Evolutionary conservation across 306 rosid genomes (phyloP).

Genomic region (Parietaria judaica): DNA sequence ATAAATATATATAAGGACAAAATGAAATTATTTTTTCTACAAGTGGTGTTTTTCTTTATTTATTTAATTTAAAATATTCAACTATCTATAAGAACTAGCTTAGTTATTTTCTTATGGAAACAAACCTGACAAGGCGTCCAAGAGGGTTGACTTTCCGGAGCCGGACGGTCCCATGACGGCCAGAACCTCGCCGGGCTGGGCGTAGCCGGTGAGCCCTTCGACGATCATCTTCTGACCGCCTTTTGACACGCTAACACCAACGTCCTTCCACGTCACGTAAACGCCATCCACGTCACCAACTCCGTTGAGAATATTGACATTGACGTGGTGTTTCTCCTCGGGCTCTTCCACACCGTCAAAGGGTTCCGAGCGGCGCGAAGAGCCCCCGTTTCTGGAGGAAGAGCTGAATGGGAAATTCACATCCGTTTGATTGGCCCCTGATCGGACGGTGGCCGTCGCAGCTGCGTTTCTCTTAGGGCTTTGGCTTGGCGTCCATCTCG

Average conservation of each 20-base stretch:
- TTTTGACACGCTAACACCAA: constrained; percentile 24
- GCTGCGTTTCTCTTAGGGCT: constrained; percentile 14
- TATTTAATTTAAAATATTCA: no score
- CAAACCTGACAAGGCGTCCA: constrained; percentile 60
- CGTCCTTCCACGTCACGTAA: constrained; percentile 28
- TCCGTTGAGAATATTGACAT: no score
- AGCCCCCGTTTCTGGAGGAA: no score
- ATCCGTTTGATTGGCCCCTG: not conserved
- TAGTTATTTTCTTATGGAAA: no score
- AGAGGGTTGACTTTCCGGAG: constrained; percentile 59
- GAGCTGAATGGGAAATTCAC: constrained; percentile 18
- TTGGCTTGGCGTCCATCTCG: constrained; percentile 29
- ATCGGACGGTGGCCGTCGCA: no score
- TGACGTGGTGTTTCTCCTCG: no score
- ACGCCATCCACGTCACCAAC: not conserved
- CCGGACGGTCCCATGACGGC: constrained; percentile 89
- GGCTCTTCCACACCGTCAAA: no score
- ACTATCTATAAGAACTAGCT: no score
- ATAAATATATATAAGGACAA: no score
- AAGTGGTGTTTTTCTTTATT: no score
- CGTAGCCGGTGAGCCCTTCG: constrained; percentile 42
- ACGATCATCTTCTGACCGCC: constrained; percentile 19
- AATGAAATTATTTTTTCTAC: no score
- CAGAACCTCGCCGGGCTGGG: constrained; percentile 49
- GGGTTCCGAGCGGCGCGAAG: no score